Conservation (phyloP, 495 filamentous ascomycete genomes). For the Penicillium psychrofluorescens region DNA sequence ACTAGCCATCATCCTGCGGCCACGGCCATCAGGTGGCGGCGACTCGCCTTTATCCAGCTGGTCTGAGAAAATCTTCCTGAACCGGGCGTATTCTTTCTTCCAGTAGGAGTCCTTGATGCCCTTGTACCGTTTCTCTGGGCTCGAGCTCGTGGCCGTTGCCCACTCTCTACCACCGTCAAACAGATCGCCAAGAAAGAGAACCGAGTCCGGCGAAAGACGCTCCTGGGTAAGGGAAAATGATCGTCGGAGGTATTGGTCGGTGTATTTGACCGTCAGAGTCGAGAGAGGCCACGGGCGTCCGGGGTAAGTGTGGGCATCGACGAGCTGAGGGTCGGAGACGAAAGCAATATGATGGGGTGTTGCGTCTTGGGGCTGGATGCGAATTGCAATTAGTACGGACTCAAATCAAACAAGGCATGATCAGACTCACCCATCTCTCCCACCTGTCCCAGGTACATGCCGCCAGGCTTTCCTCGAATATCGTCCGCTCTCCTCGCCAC, state of each 20-base stretch:
- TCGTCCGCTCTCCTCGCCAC: conserved; percentile 81
- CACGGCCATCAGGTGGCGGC: conserved; percentile 24
- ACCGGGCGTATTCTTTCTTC: conserved; percentile 74
- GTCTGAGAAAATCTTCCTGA: conserved; percentile 68
- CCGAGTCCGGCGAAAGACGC: conserved; percentile 66
- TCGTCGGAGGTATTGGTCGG: conserved; percentile 81
- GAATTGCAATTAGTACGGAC: conserved; percentile 7
- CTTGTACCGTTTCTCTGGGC: conserved; percentile 64
- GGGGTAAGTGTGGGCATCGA: conserved; percentile 94
- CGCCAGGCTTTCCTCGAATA: conserved; percentile 60
- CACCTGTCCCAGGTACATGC: conserved; percentile 77
- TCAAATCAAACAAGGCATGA: not conserved
- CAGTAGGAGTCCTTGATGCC: conserved; percentile 73
- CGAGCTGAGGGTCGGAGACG: conserved; percentile 93
- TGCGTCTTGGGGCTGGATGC: conserved; percentile 58
- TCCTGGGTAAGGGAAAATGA: conserved; percentile 66
- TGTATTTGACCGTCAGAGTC: conserved; percentile 69
- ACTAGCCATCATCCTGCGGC: conserved; percentile 66
- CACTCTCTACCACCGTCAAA: conserved; percentile 97
- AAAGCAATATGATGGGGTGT: conserved; percentile 81
- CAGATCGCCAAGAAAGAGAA: conserved; percentile 88
- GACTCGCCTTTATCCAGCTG: conserved; percentile 46
- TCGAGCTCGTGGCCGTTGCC: conserved; percentile 60
- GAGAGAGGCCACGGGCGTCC: conserved; percentile 86
- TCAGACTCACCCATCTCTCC: conserved; percentile 79